Base-by-base conservation (phyloP, 345 rosid species). In the Geranium brycei region DNA sequence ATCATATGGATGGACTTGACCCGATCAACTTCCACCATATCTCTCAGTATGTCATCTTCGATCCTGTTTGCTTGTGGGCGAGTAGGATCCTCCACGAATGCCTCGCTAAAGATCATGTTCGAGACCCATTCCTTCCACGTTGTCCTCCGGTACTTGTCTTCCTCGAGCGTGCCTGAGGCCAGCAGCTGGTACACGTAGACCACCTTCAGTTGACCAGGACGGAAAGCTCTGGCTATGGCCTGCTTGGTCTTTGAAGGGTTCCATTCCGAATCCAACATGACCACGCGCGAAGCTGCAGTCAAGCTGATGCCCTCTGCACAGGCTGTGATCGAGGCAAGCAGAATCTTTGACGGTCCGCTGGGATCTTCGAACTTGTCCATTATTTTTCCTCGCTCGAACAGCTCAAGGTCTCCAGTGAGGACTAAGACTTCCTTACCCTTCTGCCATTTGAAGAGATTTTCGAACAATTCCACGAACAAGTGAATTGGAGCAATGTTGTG, bases 71-170 rank as follows among this genome's bases (percentile, higher is more conserved):
- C 91, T 76, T 86, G 96, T 91, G 96, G 90, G 1, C 70, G 79
- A 66, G 96, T 81, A 0, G 99, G 99, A 55, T 90, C 97, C 71
- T 85, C 97, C 57, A 86, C 96, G 51, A 90, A 85, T 4, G 81
- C 96, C 71, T 93, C 99, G 2, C 99, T 93, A 31, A 93, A 93
- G 57, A 93, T 93, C 97, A 88, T 90, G 64, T 90, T 79, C 0
- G 99, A 90, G 7, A 93, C 91, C 97, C 99, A 93, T 51, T 90
- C 97, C 72, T 93, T 93, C 99, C 97, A 90, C 51, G 97, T 87
- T 2, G 99, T 93, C 80, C 97, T 80, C 17, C 83, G 64, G 51
- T 93, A 85, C 80, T 90, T 90, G 56, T 88, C 99, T 72, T 88
- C 95, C 72, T 90, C 99, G 15, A 90, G 80, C 7, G 97, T 81